A percentile compares a stretch with the other conserved stretches of the same genome.
These are phyloP conservation scores for Favolaschia claudopus DNA, from an alignment of 768 basidiomycete species.

Conservation along the genomic window DNA sequence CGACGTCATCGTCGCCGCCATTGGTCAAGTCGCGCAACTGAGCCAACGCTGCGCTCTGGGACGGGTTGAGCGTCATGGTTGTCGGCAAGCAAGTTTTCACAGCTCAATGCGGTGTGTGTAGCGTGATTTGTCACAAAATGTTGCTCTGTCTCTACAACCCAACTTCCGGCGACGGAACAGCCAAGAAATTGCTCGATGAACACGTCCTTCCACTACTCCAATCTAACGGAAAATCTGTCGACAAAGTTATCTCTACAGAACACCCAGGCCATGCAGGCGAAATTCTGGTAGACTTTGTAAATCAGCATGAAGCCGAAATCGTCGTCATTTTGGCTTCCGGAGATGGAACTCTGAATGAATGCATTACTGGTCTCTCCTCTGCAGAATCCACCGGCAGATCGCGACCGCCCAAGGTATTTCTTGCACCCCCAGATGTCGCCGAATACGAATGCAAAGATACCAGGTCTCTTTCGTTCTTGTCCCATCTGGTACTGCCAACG, in stretches of 20 bases:
- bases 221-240: slow-evolving; percentile 44
- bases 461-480: slow-evolving; percentile 57
- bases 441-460: not conserved
- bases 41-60: slow-evolving; percentile 23
- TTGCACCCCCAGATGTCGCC: too few species aligned
- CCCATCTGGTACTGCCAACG: slow-evolving; percentile 93
- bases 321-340: slow-evolving; percentile 78
- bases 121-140: too few species aligned
- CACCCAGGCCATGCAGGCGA: slow-evolving; percentile 62
- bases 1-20: slow-evolving; percentile 66
- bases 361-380: slow-evolving; percentile 67
- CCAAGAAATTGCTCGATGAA: slow-evolving; percentile 59
- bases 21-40: slow-evolving; percentile 59
- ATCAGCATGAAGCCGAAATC: slow-evolving; percentile 37
- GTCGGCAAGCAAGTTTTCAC: not conserved
- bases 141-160: slow-evolving; percentile 81
- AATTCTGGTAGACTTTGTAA: slow-evolving; percentile 50
- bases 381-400: slow-evolving; percentile 30
- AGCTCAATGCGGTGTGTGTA: slow-evolving; percentile 52
- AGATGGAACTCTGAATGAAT: slow-evolving; percentile 92
- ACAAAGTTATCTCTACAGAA: slow-evolving; percentile 57
- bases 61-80: slow-evolving; percentile 2
- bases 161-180: slow-evolving; percentile 67
- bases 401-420: slow-evolving; percentile 24
- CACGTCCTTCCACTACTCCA: slow-evolving; percentile 72